phyloP scores from a whole-genome alignment of 208 protist species.

The Trypanosoma mega region DNA sequence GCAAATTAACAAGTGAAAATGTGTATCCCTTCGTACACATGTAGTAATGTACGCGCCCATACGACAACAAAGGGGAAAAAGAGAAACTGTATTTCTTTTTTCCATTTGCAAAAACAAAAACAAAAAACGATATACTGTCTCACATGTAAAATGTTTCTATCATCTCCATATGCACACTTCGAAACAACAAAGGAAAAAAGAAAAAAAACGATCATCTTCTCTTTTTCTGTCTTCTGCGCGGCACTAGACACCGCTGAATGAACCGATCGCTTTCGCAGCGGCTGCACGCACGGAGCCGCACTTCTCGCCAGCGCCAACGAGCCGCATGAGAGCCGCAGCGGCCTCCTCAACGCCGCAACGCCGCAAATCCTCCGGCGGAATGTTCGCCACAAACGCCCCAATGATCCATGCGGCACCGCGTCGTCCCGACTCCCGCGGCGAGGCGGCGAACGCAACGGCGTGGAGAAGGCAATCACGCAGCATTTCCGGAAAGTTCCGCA shows the following conservation, averaged over 20 bases:
- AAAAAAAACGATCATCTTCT: no score
- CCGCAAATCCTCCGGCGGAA: constrained; percentile 13
- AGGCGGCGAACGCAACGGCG: constrained; percentile 13
- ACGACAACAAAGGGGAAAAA: no score
- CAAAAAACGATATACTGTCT: no score
- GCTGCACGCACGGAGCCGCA: not conserved
- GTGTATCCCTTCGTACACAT: no score
- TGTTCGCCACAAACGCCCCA: not conserved
- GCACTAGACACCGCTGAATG: constrained; percentile 14
- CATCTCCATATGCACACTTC: no score
- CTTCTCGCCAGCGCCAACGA: not conserved
- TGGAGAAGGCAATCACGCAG: constrained; percentile 21
- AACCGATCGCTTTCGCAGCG: constrained; percentile 7
- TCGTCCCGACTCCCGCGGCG: constrained; percentile 3
- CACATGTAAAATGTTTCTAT: no score
- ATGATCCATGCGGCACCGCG: constrained; percentile 4
- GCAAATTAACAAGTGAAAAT: no score
- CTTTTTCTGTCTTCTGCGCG: not conserved
- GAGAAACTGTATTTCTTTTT: no score
- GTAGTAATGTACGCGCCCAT: no score
- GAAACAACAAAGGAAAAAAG: no score
- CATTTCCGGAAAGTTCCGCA: constrained; percentile 9
- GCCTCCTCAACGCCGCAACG: not conserved
- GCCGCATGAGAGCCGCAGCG: not conserved
- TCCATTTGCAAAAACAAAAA: no score